phyloP scores from a whole-genome alignment of 148 eudicot genomes.

The Amaranthus palmeri region DNA sequence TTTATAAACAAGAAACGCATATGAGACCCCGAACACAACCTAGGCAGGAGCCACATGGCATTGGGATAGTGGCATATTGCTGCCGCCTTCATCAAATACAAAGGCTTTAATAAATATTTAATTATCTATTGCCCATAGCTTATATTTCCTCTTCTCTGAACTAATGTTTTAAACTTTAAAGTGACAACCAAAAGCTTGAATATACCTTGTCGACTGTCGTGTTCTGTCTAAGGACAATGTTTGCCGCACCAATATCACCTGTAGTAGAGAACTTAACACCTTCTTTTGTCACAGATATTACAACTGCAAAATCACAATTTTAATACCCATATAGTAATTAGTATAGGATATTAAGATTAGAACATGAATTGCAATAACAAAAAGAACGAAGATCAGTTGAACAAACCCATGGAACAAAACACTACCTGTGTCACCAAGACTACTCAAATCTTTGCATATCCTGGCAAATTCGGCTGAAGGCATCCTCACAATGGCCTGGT shows the following conservation, averaged over 20 bases:
- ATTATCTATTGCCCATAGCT: no score
- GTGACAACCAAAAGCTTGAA: neutral
- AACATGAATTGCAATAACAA: neutral
- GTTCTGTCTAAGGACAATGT: slow-evolving; percentile 58
- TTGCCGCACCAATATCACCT: slow-evolving; percentile 68
- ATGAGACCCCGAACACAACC: no score
- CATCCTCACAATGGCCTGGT: slow-evolving; percentile 71
- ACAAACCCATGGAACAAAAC: no score
- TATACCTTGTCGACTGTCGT: slow-evolving; percentile 68
- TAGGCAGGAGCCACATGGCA: no score
- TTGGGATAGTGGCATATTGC: neutral
- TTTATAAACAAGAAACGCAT: no score
- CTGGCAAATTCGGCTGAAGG: slow-evolving; percentile 68
- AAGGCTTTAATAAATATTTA: neutral
- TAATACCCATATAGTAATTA: neutral
- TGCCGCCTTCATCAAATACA: neutral
- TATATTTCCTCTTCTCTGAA: no score
- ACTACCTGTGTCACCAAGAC: slow-evolving; percentile 70
- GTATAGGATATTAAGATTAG: neutral
- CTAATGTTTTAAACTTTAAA: no score
- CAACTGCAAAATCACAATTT: slow-evolving; percentile 33
- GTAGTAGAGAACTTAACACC: slow-evolving; percentile 69
- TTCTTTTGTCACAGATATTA: slow-evolving; percentile 76
- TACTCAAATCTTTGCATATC: slow-evolving; percentile 68
- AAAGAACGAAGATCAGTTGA: neutral